Percentiles rank a stretch among this genome's conserved stretches.
phyloP scores from a whole-genome alignment of 2,329 filamentous ascomycete genomes.

The Phialophora verrucosa region DNA sequence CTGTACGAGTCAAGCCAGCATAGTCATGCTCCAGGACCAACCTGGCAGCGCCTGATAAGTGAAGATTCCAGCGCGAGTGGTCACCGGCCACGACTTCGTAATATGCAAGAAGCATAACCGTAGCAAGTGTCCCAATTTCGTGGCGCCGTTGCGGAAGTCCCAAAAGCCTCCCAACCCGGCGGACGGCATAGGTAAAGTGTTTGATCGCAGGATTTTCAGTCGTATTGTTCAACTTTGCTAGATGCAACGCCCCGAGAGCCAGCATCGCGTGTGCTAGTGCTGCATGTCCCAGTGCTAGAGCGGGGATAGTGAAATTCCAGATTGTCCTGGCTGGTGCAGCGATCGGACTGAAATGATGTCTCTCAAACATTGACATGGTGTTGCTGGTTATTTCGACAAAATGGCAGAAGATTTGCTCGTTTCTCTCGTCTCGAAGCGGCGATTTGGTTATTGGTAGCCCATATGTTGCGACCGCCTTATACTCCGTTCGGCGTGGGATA shows the following conservation, averaged over 20 bases:
- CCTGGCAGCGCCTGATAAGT: constrained; percentile 76
- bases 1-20: constrained; percentile 70
- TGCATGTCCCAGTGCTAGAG: constrained; percentile 82
- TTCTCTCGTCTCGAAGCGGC: constrained; percentile 79
- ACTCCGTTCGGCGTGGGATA: constrained; percentile 13
- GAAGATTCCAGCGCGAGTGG: constrained; percentile 93
- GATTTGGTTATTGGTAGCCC: constrained; percentile 55
- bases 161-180: constrained; percentile 77
- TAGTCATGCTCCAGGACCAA: constrained; percentile 84
- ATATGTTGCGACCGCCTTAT: constrained; percentile 26
- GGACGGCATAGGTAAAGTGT: constrained; percentile 86
- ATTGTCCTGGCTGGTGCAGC: constrained; percentile 64
- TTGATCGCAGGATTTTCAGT: constrained; percentile 82
- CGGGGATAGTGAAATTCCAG: constrained; percentile 79
- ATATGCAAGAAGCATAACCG: constrained; percentile 82
- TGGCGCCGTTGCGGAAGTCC: constrained; percentile 70
- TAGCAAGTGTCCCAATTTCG: constrained; percentile 82
- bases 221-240: constrained; percentile 77
- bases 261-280: constrained; percentile 89
- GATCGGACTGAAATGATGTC: constrained; percentile 67
- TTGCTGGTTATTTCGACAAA: constrained; percentile 90
- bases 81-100: constrained; percentile 96
- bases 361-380: constrained; percentile 84
- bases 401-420: constrained; percentile 84
- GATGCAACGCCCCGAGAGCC: constrained; percentile 83